Base-by-base conservation (phyloP, 2,329 filamentous ascomycete species). In the Phialophora tarda region DNA sequence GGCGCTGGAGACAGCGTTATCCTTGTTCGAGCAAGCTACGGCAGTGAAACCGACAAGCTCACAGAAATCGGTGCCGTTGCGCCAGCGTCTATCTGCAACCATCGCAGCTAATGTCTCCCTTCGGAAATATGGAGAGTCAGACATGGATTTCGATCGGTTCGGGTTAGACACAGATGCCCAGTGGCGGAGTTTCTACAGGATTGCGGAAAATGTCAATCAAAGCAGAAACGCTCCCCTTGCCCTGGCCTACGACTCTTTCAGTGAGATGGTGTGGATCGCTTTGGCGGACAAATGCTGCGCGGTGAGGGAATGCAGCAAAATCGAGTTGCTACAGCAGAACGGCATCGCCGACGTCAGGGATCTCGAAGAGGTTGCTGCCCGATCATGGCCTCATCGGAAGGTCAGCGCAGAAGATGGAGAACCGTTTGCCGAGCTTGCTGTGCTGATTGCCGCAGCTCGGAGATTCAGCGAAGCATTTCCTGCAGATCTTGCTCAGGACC, bases 101-200 rank as follows among this genome's bases (percentile, higher is more conserved):
- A 55, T 74, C 5, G 68, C 66, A 24, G 63, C 69, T 1, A 84
- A 51, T 80, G 77, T 62, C 82, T 84, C 38, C 85, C 88, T 58
- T 80, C 97, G 64, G 86, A 91, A 63, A 91, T 97, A 76, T 87
- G 91, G 10, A 86, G 97, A 62, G 91, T 89, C 75, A 84, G 85
- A 85, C 30, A 87, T 91, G 78, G 90, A 96, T 73, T 92, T 91
- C 72, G 87, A 90, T 26, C 85, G 89, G 64, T 95, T 93, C 75
- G 86, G 90, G 64, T 81, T 83, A 38, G 88, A 91, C 34, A 88
- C 90, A 61, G 90, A 95, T 74, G 84, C 86, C 11, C 93, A 97
- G 76, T 99, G 95, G 95, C 88, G 91, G 69, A 87, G 91, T 59
- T 96, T 96, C 78, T 97, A 93, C 80, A 88, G 93, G 34, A 84